Conservation (phyloP, 1,284 basidiomycete species). For the Ceraceosorus guamensis region DNA sequence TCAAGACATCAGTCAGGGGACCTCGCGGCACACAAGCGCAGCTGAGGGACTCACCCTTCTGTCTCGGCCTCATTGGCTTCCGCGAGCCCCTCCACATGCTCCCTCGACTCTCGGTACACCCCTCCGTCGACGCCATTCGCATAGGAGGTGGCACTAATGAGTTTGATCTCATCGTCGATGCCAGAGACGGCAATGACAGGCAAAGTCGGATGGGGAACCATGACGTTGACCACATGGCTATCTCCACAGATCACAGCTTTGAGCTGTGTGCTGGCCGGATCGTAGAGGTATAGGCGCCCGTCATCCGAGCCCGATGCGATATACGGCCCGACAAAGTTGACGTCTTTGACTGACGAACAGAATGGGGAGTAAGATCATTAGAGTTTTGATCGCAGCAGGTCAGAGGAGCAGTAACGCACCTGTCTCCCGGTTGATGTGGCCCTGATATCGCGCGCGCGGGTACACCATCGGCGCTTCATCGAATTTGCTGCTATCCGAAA, state of each 20-base stretch:
- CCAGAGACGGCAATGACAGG: conserved; percentile 79
- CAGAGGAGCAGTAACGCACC: no score
- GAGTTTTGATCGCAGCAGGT: no score
- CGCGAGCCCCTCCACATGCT: no score
- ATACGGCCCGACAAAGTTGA: conserved; percentile 54
- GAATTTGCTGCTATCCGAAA: no score
- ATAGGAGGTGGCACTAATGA: conserved; percentile 60
- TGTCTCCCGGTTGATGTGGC: conserved; percentile 73
- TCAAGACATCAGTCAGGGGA: no score
- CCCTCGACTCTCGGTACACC: no score
- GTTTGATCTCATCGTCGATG: conserved; percentile 79
- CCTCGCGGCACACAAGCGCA: no score
- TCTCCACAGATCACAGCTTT: conserved; percentile 28
- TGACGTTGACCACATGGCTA: conserved; percentile 60
- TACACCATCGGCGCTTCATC: conserved; percentile 19
- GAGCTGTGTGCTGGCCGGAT: conserved; percentile 18
- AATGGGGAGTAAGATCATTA: no score
- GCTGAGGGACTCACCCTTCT: no score
- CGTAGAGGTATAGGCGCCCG: conserved; percentile 63
- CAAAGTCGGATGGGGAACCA: conserved; percentile 71
- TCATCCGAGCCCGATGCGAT: conserved; percentile 84
- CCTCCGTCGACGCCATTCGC: no score
- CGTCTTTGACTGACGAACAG: conserved; percentile 63
- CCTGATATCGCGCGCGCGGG: conserved; percentile 62
- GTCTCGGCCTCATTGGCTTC: no score